Evolutionary conservation across 2,329 filamentous ascomycete species (phyloP).

Genomic region (Colletotrichum somersetense): DNA sequence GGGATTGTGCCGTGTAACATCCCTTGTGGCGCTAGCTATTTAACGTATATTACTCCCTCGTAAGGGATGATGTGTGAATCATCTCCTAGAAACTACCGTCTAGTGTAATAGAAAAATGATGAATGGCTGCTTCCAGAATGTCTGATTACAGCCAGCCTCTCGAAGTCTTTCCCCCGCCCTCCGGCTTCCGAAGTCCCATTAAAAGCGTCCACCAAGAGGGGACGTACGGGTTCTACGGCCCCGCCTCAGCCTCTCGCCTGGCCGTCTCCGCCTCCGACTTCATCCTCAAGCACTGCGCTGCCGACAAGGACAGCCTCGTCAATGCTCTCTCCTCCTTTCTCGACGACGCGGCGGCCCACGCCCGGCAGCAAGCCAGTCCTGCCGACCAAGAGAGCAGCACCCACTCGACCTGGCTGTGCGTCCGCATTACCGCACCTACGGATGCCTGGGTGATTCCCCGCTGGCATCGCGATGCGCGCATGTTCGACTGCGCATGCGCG

Average conservation of each 20-base stretch:
- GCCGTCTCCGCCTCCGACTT: not conserved
- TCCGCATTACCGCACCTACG: conserved; percentile 23
- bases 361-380: not conserved
- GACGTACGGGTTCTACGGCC: conserved; percentile 2
- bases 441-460: conserved; percentile 22
- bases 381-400: conserved; percentile 10
- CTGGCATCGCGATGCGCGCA: conserved; percentile 38
- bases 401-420: conserved; percentile 29
- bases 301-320: not conserved
- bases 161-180: not conserved
- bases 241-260: not conserved
- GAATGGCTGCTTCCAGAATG: not conserved
- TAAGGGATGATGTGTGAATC: not conserved
- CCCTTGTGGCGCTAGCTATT: not conserved
- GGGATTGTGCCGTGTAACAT: too few species aligned
- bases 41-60: not conserved
- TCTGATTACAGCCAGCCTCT: not conserved
- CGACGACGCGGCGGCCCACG: not conserved
- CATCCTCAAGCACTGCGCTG: not conserved
- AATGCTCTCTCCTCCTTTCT: not conserved
- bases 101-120: too few species aligned
- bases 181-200: conserved; percentile 18
- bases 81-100: not conserved
- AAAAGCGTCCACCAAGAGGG: not conserved
- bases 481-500: conserved; percentile 33